Conservation (phyloP, 176 grass and related monocot genomes). For the Tillandsia fasciculata region DNA sequence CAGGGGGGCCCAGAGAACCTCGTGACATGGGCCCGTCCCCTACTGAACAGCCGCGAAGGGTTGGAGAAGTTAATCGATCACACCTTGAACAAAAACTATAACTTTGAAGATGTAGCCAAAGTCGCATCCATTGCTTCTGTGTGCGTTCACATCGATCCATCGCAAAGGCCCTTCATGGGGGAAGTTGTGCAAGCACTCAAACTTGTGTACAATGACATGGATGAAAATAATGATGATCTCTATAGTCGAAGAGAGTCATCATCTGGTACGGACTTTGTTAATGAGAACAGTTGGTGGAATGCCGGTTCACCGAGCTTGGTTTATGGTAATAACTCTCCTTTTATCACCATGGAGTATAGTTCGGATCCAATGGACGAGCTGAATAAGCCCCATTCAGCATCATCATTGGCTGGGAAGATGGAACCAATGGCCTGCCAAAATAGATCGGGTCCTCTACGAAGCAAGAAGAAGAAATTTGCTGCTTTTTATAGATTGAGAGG, state of each 20-base stretch:
- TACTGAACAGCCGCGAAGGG: conserved; percentile 9
- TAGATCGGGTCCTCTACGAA: conserved; percentile 13
- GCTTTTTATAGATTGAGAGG: conserved; percentile 12
- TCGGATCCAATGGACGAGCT: conserved; percentile 12
- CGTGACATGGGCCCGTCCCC: conserved; percentile 23
- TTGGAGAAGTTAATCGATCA: conserved; percentile 4
- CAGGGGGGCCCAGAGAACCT: conserved; percentile 13
- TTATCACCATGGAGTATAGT: conserved; percentile 16
- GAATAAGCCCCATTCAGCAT: background rate
- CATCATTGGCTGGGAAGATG: background rate
- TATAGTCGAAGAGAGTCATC: conserved; percentile 1
- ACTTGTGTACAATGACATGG: conserved; percentile 12
- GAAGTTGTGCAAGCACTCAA: conserved; percentile 24
- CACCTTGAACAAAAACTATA: background rate
- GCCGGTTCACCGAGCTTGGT: background rate
- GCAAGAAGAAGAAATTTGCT: background rate
- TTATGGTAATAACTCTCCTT: conserved; percentile 4
- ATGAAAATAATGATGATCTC: conserved; percentile 8
- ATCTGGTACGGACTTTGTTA: background rate
- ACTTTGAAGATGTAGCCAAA: conserved; percentile 6
- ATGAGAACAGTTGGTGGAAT: background rate
- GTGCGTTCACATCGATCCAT: conserved; percentile 11
- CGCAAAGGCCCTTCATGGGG: conserved; percentile 19
- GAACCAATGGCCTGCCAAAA: background rate
- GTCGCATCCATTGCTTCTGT: conserved; percentile 22